Evolutionary conservation across 2,329 filamentous ascomycete species (phyloP).

Genomic region (Verticillium nonalfalfae): DNA sequence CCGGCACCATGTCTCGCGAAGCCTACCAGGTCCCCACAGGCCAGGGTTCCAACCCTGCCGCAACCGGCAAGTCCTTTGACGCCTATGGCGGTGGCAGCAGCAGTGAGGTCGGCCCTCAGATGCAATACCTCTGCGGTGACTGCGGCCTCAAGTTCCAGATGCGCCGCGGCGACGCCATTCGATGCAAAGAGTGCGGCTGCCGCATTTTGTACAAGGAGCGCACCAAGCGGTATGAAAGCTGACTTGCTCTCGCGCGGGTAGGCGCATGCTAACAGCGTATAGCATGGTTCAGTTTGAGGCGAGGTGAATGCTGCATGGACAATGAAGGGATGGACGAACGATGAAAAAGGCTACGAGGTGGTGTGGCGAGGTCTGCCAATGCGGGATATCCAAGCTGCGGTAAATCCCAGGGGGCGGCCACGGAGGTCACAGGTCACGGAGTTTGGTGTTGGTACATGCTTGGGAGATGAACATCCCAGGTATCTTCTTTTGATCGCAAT

Average conservation of each 20-base stretch:
- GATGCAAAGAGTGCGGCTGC: conserved; percentile 90
- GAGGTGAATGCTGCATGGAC: conserved; percentile 40
- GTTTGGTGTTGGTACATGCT: neutral
- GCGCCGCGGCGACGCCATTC: conserved; percentile 72
- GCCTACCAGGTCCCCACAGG: conserved; percentile 67
- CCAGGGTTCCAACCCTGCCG: conserved; percentile 30
- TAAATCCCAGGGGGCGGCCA: neutral
- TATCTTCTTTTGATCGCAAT: conserved; percentile 10
- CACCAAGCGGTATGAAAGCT: conserved; percentile 74
- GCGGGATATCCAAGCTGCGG: neutral
- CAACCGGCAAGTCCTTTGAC: conserved; percentile 36
- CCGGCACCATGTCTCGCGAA: conserved; percentile 59
- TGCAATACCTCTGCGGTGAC: conserved; percentile 74
- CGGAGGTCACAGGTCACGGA: neutral
- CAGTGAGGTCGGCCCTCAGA: conserved; percentile 45
- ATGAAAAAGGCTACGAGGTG: neutral
- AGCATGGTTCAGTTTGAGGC: conserved; percentile 99
- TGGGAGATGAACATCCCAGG: conserved; percentile 2
- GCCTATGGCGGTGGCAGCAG: conserved; percentile 31
- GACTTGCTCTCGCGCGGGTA: neutral
- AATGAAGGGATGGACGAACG: neutral
- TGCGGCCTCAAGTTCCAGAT: conserved; percentile 73
- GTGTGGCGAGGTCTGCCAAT: neutral
- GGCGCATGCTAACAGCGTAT: conserved; percentile 14
- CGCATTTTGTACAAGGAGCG: conserved; percentile 96